Base-by-base conservation (phyloP, 345 rosid genomes). In the Triadica sebifera region DNA sequence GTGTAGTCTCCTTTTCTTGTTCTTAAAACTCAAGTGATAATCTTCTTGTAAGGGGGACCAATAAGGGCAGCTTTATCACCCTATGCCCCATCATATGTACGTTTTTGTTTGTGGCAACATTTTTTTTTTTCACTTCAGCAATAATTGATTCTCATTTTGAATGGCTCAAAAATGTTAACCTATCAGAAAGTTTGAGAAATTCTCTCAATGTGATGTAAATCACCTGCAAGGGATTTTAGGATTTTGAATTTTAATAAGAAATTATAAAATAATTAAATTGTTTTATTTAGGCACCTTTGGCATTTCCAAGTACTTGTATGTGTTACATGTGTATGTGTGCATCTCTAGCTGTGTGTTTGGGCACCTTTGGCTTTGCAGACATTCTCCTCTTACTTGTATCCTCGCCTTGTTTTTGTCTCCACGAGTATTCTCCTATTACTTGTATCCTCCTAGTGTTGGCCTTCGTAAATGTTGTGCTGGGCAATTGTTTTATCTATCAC, bases 1-100 rank as follows among this genome's bases (percentile, higher is more conserved):
- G 98, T 94, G 61, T 62, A 74, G 46, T 70, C 47, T 53, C 67
- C 8, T 74, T 77, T 45, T 58, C 60, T 59, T 24, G 22, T 34
- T 56, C 41, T 55, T 71, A 19, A 39, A 20, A 10, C 29, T 57
- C 51, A n/a, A 51, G 22, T 39, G 29, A 47, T 58, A 34, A 8
- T n/a, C n/a, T 65, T 12, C 43, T 17, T 37, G 29, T 24, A 25
- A 17, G 61, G 38, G n/a, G 46, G 20, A 37, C 37, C 38, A 25
- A 5, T 57, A 10, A 29, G 53, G 24, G 57, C n/a, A 57, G 34
- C 34, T 65, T 5, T 6, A 13, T 73, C 60, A 11, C 37, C 8
- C 38, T 49, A 16, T 61, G 53, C 29, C 17, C 13, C 22, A 5
- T 47, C 39, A 46, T 67, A 47, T 20, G 4, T 12, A 6, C 43